Evolutionary conservation across 345 rosid genomes (phyloP).

Genomic region (Corchorus capsularis): DNA sequence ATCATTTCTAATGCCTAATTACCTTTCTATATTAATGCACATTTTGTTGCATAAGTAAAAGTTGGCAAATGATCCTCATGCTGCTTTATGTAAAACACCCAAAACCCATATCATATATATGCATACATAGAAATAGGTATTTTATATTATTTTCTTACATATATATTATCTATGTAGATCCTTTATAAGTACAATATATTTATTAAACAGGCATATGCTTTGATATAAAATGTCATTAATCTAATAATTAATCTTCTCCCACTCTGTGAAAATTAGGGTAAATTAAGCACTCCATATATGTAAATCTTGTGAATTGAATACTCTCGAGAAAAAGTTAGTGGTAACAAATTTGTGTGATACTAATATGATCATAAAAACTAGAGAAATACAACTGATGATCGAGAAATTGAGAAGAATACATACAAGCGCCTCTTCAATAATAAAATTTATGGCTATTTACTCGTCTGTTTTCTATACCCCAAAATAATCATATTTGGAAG

Average conservation of each 20-base stretch:
- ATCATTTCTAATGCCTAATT: constrained; percentile 18
- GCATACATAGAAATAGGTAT: background rate
- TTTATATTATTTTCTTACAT: background rate
- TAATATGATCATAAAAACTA: background rate
- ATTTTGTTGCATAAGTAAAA: background rate
- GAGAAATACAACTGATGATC: background rate
- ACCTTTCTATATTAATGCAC: background rate
- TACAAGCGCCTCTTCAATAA: background rate
- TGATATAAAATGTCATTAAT: background rate
- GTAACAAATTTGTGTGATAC: background rate
- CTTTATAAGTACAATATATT: no score
- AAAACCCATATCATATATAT: background rate
- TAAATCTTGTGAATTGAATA: no score
- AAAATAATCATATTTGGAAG: background rate
- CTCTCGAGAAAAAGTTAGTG: background rate
- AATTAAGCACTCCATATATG: no score
- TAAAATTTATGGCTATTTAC: background rate
- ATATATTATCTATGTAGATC: no score
- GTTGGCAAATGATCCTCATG: background rate
- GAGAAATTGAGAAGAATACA: background rate
- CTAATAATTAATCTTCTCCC: background rate
- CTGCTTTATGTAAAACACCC: background rate
- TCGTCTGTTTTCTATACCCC: background rate
- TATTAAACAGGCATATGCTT: background rate
- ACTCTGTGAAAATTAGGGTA: no score